Evolutionary conservation across 495 filamentous ascomycete species (phyloP).

Genomic region (Hypoxylon fuscum): DNA sequence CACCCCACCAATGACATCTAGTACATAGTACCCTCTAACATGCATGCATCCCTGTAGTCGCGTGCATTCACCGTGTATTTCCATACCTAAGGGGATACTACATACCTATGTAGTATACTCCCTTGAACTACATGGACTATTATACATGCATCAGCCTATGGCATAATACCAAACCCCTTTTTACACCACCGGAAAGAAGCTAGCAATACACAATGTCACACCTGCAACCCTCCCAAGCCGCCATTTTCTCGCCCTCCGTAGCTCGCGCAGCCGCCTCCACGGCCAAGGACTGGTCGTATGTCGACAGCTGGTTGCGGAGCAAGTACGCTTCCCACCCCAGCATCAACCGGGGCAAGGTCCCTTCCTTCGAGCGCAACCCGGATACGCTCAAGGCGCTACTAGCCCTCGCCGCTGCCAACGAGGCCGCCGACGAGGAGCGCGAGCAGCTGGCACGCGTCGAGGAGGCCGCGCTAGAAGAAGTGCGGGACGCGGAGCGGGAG

Average conservation of each 20-base stretch:
- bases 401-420: conserved; percentile 78
- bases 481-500: conserved; percentile 59
- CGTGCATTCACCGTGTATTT: conserved; percentile 22
- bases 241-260: conserved; percentile 77
- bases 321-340: conserved; percentile 59
- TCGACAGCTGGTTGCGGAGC: conserved; percentile 80
- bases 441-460: conserved; percentile 68
- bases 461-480: conserved; percentile 60
- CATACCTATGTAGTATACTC: no score
- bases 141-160: no score
- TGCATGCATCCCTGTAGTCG: conserved; percentile 2
- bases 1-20: conserved; percentile 27
- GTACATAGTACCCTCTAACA: conserved; percentile 1
- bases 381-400: conserved; percentile 82
- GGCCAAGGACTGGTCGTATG: conserved; percentile 87
- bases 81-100: no score
- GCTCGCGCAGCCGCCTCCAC: conserved; percentile 69
- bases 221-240: conserved; percentile 57
- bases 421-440: conserved; percentile 81
- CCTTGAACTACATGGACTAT: no score
- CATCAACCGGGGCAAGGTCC: conserved; percentile 47
- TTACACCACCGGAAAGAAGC: no score
- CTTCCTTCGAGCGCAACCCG: conserved; percentile 82
- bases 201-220: conserved; percentile 58
- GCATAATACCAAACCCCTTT: no score